Conservation (phyloP, 768 basidiomycete genomes). For the Epithele typhae region DNA sequence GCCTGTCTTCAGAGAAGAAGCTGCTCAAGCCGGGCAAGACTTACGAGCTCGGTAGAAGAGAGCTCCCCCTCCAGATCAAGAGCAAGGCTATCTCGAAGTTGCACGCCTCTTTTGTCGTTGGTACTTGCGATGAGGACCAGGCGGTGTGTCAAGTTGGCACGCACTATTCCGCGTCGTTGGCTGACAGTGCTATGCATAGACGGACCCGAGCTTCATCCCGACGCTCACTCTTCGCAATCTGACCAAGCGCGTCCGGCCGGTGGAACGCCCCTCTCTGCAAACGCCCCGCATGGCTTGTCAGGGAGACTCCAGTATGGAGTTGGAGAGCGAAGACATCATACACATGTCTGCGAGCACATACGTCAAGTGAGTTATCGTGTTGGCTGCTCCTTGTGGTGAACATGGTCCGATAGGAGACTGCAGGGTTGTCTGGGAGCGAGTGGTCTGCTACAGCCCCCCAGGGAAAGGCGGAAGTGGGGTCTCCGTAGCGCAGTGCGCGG, state of each 20-base stretch:
- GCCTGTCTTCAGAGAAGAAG: slow-evolving; percentile 39
- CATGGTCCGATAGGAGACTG: no score
- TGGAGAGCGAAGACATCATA: slow-evolving; percentile 54
- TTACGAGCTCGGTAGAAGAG: slow-evolving; percentile 58
- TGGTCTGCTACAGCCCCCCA: slow-evolving; percentile 20
- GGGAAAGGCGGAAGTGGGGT: not conserved
- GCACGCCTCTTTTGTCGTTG: slow-evolving; percentile 57
- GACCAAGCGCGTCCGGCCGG: not conserved
- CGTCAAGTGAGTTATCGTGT: slow-evolving; percentile 39
- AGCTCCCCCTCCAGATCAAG: slow-evolving; percentile 44
- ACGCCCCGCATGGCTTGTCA: slow-evolving; percentile 35
- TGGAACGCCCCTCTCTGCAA: slow-evolving; percentile 8
- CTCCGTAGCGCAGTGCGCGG: slow-evolving; percentile 22
- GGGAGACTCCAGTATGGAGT: slow-evolving; percentile 34
- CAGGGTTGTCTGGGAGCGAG: slow-evolving; percentile 26
- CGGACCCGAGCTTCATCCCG: slow-evolving; percentile 45
- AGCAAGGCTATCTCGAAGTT: slow-evolving; percentile 62
- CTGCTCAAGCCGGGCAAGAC: slow-evolving; percentile 56
- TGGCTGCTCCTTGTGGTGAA: no score
- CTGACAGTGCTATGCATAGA: slow-evolving; percentile 30
- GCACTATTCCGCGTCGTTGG: not conserved
- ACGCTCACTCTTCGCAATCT: slow-evolving; percentile 14
- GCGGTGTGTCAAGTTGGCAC: slow-evolving; percentile 41
- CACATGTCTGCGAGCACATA: slow-evolving; percentile 38
- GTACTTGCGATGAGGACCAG: slow-evolving; percentile 44